Evolutionary conservation across 129 eudicot species (phyloP).

Genomic region (Flaveria trinervia): DNA sequence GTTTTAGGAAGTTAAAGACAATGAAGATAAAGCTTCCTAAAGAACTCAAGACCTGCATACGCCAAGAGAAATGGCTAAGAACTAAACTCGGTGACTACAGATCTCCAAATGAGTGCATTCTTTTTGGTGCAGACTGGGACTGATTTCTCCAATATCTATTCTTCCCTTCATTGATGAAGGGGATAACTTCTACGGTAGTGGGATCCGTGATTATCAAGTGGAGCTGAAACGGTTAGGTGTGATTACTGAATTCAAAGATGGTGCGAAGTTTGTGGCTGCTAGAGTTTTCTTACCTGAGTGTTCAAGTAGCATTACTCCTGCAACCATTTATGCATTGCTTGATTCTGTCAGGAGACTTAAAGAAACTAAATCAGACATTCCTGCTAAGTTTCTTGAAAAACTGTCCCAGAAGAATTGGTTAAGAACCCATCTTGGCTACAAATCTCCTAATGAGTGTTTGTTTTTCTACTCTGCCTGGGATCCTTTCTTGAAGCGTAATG

Average conservation of each 20-base stretch:
- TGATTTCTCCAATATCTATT: constrained; percentile 38
- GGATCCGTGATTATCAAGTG: constrained; percentile 33
- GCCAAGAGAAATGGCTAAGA: constrained; percentile 45
- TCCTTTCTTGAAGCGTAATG: constrained; percentile 25
- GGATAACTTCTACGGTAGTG: constrained; percentile 35
- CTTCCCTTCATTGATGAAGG: constrained; percentile 62
- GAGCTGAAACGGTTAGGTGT: constrained; percentile 52
- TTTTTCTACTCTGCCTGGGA: constrained; percentile 35
- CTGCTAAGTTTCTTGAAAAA: constrained; percentile 4
- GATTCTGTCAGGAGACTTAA: constrained; percentile 27
- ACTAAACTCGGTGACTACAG: constrained; percentile 55
- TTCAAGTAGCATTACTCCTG: constrained; percentile 36
- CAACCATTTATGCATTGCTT: constrained; percentile 41
- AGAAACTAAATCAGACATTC: background rate
- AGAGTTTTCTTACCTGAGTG: constrained; percentile 39
- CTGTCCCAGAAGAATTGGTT: constrained; percentile 40
- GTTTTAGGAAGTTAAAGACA: constrained; percentile 32
- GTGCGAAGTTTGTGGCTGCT: constrained; percentile 45
- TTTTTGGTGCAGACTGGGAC: constrained; percentile 46
- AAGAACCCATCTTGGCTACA: constrained; percentile 46
- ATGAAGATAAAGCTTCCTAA: constrained; percentile 13
- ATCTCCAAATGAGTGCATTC: constrained; percentile 46
- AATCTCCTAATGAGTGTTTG: constrained; percentile 44
- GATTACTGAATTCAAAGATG: constrained; percentile 35
- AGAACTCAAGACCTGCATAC: constrained; percentile 41